Evolutionary conservation across 768 basidiomycete species (phyloP), one percentile per base, ranked within the genome.

Genomic region (Tephrocybe rancida): DNA sequence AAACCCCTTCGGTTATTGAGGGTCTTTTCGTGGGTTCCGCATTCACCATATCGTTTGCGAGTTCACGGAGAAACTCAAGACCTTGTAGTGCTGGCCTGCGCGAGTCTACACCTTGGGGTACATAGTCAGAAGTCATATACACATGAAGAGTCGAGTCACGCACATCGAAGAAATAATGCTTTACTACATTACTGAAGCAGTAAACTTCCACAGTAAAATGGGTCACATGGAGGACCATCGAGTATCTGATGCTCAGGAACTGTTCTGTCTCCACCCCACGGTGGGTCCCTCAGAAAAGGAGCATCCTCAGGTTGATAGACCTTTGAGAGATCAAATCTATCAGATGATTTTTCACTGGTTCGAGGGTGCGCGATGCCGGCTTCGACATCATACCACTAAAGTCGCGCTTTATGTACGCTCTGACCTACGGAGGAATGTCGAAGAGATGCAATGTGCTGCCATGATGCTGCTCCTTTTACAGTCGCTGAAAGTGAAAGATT

Each of bases 221-320:
- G 68, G 46, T 74, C 52, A 14, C 66, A 50, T 18, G 50, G 65
- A 1, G 27, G 19, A 27, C 55, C 46, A 0, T 57, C 32, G 1
- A 50, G 54, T 8, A 56, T 52, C 22, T 59, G 61, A 35, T 70
- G 70, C 24, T 74, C 73, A 1, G 72, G 72, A 0, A 71, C 72
- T 2, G 69, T 57, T 50, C 65, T 72, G 57, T 79, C 75, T 1
- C 71, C 78, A 0, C 78, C 75, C 30, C 59, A 59, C 2, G 70
- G 63, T 0, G 70, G 68, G 3, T 48, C 18, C 25, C 68, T 68
- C 0, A 56, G 56, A 0, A 67, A 68, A 1, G 69, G 44, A 9
- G 65, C 30, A 32, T 32, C 30, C 30, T 61, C 52, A 0, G 68
- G 64, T 16, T 51, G 48, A 50, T 60, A 67, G 13, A 42, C 49